Evolutionary conservation across 768 basidiomycete genomes (phyloP), one percentile per base, ranked within the genome.

Genomic region (Albatrellus ellisii): DNA sequence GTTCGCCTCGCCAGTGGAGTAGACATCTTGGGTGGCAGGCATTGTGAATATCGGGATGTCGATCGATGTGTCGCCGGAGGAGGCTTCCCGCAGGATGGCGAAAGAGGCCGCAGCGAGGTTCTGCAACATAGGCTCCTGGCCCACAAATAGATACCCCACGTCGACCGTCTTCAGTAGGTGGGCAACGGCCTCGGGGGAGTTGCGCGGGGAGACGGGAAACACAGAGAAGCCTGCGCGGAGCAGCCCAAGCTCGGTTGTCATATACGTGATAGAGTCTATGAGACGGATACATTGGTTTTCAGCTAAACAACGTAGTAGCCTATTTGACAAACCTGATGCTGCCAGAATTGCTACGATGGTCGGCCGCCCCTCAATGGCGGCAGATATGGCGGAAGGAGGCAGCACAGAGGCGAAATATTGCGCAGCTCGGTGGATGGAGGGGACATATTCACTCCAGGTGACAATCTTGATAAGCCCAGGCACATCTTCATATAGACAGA

Each of bases 401-500:
- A 47, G 24, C 2, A 44, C 41, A 6, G 41, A 39, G n/a, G 41
- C 39, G 10, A 46, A 27, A 22, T 39, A 26, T 34, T 27, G 41
- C 11, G 49, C 54, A 10, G 49, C 35, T 21, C 35, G 35, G 7
- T 22, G 35, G 20, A 36, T 36, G 20, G 35, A 18, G 12, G 14
- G 35, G 7, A 36, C 20, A 22, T 18, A 18, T 4, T 36, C 18
- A 15, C 12, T 21, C 35, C 35, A 36, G 3, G 20, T 4, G 17
- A 36, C 25, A 12, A 12, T 21, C 25, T 36, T 36, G 35, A 36
- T 36, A 18, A 22, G 12, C 10, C 35, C 35, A 18, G 20, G 20
- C 6, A 2, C 45, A 36, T 55, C 52, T 3, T 46, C 44, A 41
- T 56, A 63, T 5, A 54, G 45, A 49, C 57, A 61, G 12, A 56